phyloP scores from a whole-genome alignment of 805 yeast species.

The Peterozyma xylosa region DNA sequence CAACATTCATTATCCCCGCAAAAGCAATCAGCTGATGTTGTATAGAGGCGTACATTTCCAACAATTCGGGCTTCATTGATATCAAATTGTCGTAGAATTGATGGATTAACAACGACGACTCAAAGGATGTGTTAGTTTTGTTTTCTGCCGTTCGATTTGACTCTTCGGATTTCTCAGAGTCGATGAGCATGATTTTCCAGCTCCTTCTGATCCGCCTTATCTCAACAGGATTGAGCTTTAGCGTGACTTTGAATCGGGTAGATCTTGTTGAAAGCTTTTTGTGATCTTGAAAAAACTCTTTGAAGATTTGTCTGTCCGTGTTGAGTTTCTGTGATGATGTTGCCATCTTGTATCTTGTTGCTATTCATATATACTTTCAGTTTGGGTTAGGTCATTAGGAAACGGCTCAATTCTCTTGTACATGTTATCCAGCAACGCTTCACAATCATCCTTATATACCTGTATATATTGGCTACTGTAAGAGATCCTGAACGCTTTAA shows the following conservation, averaged over 20 bases:
- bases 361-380: too few species aligned
- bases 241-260: conserved; percentile 7
- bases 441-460: too few species aligned
- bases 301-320: background rate
- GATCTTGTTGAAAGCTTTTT: conserved; percentile 1
- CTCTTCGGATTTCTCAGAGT: conserved; percentile 19
- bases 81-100: conserved; percentile 70
- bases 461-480: too few species aligned
- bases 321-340: too few species aligned
- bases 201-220: conserved; percentile 32
- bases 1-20: conserved; percentile 69
- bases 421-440: too few species aligned
- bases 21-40: conserved; percentile 74
- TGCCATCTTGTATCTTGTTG: too few species aligned
- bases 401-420: too few species aligned
- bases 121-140: conserved; percentile 17
- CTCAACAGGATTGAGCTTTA: conserved; percentile 16
- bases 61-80: conserved; percentile 52
- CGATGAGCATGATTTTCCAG: conserved; percentile 31
- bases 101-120: conserved; percentile 60
- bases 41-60: conserved; percentile 62
- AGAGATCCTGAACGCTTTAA: too few species aligned
- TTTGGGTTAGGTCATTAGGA: too few species aligned
- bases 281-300: conserved; percentile 1
- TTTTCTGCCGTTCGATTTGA: conserved; percentile 16